phyloP scores from a whole-genome alignment of 805 yeast species.

The Candida ficus region DNA sequence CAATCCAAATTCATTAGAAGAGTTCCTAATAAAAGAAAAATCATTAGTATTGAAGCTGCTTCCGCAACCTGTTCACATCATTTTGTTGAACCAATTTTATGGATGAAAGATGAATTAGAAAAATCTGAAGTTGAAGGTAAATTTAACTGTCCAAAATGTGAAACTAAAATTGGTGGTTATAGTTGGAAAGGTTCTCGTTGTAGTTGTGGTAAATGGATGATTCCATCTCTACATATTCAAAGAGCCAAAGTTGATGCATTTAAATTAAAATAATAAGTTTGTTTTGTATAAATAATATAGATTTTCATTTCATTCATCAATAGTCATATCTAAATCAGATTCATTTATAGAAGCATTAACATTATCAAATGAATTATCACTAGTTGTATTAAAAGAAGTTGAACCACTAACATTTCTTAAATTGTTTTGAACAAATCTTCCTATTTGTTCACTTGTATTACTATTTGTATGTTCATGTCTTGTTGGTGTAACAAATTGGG shows the following conservation, averaged over 20 bases:
- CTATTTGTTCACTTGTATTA: slow-evolving; percentile 1
- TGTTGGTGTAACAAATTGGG: slow-evolving; percentile 13
- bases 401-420: slow-evolving; percentile 7
- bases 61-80: slow-evolving; percentile 70
- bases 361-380: slow-evolving; percentile 12
- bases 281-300: too few relatives aligned
- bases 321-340: slow-evolving; percentile 39
- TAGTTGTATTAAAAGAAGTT: slow-evolving; percentile 4
- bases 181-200: slow-evolving; percentile 94
- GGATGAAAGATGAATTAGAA: slow-evolving; percentile 85
- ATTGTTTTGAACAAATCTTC: slow-evolving; percentile 4
- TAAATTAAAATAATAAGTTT: slow-evolving; percentile 10
- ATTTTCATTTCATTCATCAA: slow-evolving; percentile 27
- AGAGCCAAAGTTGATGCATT: slow-evolving; percentile 72
- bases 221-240: slow-evolving; percentile 83
- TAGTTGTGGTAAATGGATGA: slow-evolving; percentile 93
- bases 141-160: slow-evolving; percentile 79
- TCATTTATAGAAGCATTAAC: slow-evolving; percentile 28
- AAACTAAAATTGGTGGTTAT: slow-evolving; percentile 82
- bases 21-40: slow-evolving; percentile 56
- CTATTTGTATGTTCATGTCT: slow-evolving; percentile 4
- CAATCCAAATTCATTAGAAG: slow-evolving; percentile 63
- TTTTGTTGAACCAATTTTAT: slow-evolving; percentile 80
- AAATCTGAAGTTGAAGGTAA: slow-evolving; percentile 81
- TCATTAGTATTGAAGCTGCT: slow-evolving; percentile 53